Base-by-base conservation (phyloP, 352 stramenopile genomes). In the Phytophthora fragariae region DNA sequence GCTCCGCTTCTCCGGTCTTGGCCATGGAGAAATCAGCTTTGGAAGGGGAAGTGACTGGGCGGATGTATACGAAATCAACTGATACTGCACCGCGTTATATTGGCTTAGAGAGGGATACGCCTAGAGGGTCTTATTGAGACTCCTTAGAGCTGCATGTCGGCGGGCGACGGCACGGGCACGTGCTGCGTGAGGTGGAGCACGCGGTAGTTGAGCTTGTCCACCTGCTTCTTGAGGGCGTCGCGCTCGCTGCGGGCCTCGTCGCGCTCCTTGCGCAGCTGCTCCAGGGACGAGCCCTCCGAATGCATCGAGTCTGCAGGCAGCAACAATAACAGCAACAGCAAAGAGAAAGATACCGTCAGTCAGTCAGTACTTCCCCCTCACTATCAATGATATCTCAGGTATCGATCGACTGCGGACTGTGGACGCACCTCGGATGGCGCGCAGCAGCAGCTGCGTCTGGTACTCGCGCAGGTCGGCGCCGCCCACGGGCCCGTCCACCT, bases 121-220 rank as follows among this genome's bases (percentile, higher is more conserved):
- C 24, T 27, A 27, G 1, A 27, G 24, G 24, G 24, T 27, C 24
- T 27, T 27, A 27, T 27, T 27, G 24, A 27, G 24, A 12, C 35
- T 12, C 14, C 11, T 41, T 69, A 73, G 17, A 73, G 68, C 63
- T 65, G 31, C 63, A 74, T 76, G 66, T 77, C 63, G 19, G 67
- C 55, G 15, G 73, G 55, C 19, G 69, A 60, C 49, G 83, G 77
- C 63, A 90, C 75, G 1, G 68, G 70, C 53, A 95, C 80, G 62
- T 93, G 84, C 70, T 90, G 82, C 77, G 91, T 89, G 33, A 95
- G 81, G 62, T 95, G 88, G 29, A 87, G 66, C 44, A 95, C 77
- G 62, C 86, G 88, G 73, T 95, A 95, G 72, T 84, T 90, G 70
- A 95, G 85, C 70, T 95, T 95, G 58, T 80, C 64, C 46, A 95